A percentile compares a stretch with the other conserved stretches of the same genome.
Conservation (phyloP, 345 rosid genomes). For the Brassica carinata region DNA sequence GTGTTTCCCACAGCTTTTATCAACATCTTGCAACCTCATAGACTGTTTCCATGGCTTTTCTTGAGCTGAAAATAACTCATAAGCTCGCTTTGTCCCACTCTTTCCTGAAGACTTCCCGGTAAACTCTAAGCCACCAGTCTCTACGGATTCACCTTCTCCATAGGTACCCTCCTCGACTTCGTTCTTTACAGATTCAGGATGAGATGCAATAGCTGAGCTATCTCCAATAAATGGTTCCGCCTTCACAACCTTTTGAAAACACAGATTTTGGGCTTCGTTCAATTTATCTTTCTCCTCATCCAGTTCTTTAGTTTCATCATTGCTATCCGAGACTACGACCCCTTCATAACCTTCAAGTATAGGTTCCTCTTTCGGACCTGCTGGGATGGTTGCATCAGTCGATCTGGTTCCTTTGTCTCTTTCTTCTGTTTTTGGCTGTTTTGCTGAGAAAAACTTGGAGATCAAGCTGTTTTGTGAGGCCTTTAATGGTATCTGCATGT, state of each 20-base stretch:
- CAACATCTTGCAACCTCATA: constrained; percentile 12
- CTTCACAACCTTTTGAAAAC: constrained; percentile 14
- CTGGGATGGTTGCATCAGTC: background rate
- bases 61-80: constrained; percentile 40
- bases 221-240: constrained; percentile 23
- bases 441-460: constrained; percentile 67
- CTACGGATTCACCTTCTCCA: constrained; percentile 7
- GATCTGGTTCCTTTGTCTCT: constrained; percentile 36
- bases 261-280: constrained; percentile 12
- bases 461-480: constrained; percentile 55
- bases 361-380: constrained; percentile 42
- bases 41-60: constrained; percentile 27
- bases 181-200: background rate
- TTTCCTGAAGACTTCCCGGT: constrained; percentile 31
- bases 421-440: constrained; percentile 54
- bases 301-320: constrained; percentile 3
- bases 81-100: constrained; percentile 49
- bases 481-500: constrained; percentile 62
- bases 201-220: background rate
- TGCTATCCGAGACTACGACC: constrained; percentile 7
- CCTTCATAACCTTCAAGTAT: constrained; percentile 12
- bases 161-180: constrained; percentile 16
- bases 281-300: constrained; percentile 10
- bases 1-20: constrained; percentile 16
- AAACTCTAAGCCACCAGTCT: constrained; percentile 24